phyloP scores from a whole-genome alignment of 2,329 filamentous ascomycete genomes.

The Parastagonospora nodorum region DNA sequence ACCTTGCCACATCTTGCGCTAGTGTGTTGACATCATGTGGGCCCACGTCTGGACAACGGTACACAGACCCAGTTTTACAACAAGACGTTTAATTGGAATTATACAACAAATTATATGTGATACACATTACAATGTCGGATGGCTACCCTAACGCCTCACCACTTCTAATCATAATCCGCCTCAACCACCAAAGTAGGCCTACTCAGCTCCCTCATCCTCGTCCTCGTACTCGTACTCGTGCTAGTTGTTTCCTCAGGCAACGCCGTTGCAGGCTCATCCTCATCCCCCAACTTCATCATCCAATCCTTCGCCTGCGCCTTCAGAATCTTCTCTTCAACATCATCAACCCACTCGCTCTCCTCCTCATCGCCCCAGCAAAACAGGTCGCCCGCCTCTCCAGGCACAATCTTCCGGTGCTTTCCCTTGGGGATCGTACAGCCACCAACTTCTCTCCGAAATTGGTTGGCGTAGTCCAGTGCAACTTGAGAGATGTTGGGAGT shows the following conservation, averaged over 20 bases:
- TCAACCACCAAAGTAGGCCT: neutral
- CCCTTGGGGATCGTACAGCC: conserved; percentile 59
- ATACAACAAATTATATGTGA: neutral
- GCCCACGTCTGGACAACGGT: too few species aligned
- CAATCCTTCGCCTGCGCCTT: neutral
- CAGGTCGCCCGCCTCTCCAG: conserved; percentile 61
- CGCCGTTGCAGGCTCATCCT: neutral
- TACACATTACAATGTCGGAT: neutral
- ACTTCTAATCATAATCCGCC: conserved; percentile 3
- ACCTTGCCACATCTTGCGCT: neutral
- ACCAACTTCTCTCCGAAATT: conserved; percentile 70
- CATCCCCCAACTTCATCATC: neutral
- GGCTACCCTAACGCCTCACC: too few species aligned
- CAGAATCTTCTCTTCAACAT: conserved; percentile 12
- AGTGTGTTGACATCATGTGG: too few species aligned
- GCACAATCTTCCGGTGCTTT: conserved; percentile 37
- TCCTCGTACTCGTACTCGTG: too few species aligned
- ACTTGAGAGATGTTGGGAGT: conserved; percentile 49
- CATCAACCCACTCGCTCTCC: conserved; percentile 36
- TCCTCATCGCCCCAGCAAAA: conserved; percentile 63
- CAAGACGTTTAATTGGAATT: too few species aligned
- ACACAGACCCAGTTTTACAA: too few species aligned
- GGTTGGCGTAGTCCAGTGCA: conserved; percentile 59
- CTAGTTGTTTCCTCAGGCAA: too few species aligned
- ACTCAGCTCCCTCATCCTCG: too few species aligned